Conservation (phyloP, 352 stramenopile species). For the Blastocystis sp. region DNA sequence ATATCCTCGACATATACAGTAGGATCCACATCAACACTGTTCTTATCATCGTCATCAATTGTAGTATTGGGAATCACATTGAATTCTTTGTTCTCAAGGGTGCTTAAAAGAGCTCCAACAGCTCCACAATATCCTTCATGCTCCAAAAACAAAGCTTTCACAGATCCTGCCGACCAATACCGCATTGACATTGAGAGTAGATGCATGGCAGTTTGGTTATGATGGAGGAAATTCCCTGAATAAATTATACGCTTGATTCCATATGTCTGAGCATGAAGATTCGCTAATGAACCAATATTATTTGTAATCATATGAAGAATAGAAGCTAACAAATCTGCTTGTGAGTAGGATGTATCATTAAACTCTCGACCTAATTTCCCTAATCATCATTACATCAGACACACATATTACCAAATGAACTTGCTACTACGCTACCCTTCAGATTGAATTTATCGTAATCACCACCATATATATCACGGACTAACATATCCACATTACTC, state of each 20-base stretch:
- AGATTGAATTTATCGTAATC: conserved; percentile 87
- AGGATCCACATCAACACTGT: conserved; percentile 47
- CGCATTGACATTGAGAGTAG: conserved; percentile 88
- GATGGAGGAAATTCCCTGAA: conserved; percentile 90
- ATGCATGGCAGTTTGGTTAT: conserved; percentile 84
- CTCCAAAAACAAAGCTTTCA: conserved; percentile 84
- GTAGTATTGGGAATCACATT: conserved; percentile 59
- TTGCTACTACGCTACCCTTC: conserved; percentile 79
- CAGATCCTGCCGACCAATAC: conserved; percentile 90
- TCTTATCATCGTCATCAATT: conserved; percentile 59
- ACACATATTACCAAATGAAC: conserved; percentile 87
- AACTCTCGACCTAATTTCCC: conserved; percentile 10
- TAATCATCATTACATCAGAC: background rate
- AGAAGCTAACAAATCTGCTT: conserved; percentile 29
- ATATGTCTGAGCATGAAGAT: conserved; percentile 92
- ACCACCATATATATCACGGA: conserved; percentile 96
- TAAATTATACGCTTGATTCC: conserved; percentile 92
- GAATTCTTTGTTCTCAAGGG: conserved; percentile 36
- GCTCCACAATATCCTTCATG: conserved; percentile 95
- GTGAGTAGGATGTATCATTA: conserved; percentile 45
- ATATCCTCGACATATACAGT: conserved; percentile 55
- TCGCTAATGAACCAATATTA: conserved; percentile 91
- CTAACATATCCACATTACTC: conserved; percentile 84
- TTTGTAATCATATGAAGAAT: conserved; percentile 95
- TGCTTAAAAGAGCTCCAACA: conserved; percentile 86